These are phyloP conservation scores for Liquidambar formosana DNA, from an alignment of 164 flowering plant species.

Conservation along the genomic window DNA sequence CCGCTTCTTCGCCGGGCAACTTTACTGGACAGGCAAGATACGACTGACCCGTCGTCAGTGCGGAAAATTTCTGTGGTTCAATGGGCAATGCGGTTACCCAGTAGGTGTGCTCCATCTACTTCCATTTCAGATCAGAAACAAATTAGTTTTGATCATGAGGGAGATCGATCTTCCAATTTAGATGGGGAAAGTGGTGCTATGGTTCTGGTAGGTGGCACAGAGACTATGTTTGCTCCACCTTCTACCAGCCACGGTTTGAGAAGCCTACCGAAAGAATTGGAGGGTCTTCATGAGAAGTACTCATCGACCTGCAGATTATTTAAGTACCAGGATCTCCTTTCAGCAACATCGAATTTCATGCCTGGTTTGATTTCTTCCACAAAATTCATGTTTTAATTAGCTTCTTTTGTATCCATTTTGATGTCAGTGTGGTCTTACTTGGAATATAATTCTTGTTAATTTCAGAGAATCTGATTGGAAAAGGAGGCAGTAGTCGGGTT, in stretches of 20 bases:
- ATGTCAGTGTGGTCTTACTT: background rate
- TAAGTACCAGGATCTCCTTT: slow-evolving; percentile 57
- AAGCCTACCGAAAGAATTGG: slow-evolving; percentile 54
- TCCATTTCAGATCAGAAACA: slow-evolving; percentile 34
- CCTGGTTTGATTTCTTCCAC: slow-evolving; percentile 49
- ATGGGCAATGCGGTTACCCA: slow-evolving; percentile 71
- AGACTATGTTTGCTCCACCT: slow-evolving; percentile 23
- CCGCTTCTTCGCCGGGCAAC: slow-evolving; percentile 64
- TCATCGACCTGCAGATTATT: slow-evolving; percentile 79
- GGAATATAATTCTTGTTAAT: slow-evolving; percentile 2
- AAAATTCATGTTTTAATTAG: background rate
- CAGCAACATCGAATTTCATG: slow-evolving; percentile 69
- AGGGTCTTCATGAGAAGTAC: slow-evolving; percentile 66
- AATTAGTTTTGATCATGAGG: slow-evolving; percentile 5
- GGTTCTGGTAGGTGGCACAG: slow-evolving; percentile 48
- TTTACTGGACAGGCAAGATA: slow-evolving; percentile 18
- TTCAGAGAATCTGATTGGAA: slow-evolving; percentile 85
- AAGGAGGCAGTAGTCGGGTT: slow-evolving; percentile 89
- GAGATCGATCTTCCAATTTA: slow-evolving; percentile 19
- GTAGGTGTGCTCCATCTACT: slow-evolving; percentile 28
- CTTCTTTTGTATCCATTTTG: background rate
- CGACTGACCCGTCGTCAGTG: slow-evolving; percentile 15
- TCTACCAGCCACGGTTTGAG: slow-evolving; percentile 25
- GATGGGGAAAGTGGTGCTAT: slow-evolving; percentile 62
- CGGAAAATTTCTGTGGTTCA: slow-evolving; percentile 66